Percentiles rank a stretch among this genome's conserved stretches.
These are phyloP conservation scores for Xylaria nigripes DNA, from an alignment of 495 filamentous ascomycete genomes.

Conservation along the genomic window DNA sequence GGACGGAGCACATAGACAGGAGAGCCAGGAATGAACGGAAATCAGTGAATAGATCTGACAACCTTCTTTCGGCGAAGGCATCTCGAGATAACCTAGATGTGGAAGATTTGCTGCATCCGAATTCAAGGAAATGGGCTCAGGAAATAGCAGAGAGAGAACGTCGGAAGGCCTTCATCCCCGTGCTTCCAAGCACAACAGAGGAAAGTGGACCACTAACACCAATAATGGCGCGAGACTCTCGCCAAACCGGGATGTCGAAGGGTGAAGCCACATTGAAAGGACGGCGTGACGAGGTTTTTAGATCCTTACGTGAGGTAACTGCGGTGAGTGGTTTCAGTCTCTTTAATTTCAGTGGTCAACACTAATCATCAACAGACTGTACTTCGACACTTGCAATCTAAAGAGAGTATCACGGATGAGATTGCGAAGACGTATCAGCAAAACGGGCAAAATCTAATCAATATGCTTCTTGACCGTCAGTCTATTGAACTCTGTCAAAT, in stretches of 20 bases:
- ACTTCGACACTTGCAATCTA: background rate
- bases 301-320: background rate
- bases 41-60: background rate
- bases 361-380: background rate
- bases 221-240: background rate
- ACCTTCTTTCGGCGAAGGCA: background rate
- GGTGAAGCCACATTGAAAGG: background rate
- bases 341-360: background rate
- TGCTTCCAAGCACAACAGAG: background rate
- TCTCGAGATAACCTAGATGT: background rate
- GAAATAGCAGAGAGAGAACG: background rate
- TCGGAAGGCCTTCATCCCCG: background rate
- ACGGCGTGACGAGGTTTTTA: background rate
- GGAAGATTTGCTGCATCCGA: background rate
- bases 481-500: slow-evolving; percentile 3
- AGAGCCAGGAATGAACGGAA: background rate
- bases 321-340: background rate
- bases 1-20: background rate
- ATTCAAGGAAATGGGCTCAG: slow-evolving; percentile 1
- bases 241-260: background rate
- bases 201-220: background rate
- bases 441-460: background rate
- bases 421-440: slow-evolving; percentile 3
- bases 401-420: slow-evolving; percentile 2
- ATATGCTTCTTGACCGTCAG: slow-evolving; percentile 2